Base-by-base conservation (phyloP, 2,329 filamentous ascomycete genomes). In the Ciborinia camelliae region DNA sequence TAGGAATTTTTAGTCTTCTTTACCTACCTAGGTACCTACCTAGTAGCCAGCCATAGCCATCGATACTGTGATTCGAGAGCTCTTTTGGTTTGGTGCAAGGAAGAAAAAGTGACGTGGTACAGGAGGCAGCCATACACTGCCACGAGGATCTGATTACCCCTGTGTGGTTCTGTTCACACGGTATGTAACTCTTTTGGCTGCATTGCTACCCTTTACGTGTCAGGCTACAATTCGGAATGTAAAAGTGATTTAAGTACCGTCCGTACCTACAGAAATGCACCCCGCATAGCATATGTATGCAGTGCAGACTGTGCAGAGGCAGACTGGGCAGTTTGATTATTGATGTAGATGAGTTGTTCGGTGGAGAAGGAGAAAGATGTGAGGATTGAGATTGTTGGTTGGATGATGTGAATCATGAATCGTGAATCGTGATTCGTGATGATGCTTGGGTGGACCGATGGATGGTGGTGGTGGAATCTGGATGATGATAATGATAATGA, bases 201-300 rank as follows among this genome's bases (percentile, higher is more conserved):
- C 30, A 61, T 23, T 20, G 30, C 20, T 58, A 47, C 37, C 39
- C 23, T 58, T 65, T 65, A 65, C 63, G 63, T 65, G 63, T 65
- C 63, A 65, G 58, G n/a, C 50, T 54, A 23, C 37, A 62, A 65
- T 65, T 65, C 63, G 63, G 63, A 65, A 54, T 28, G 41, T 18
- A 32, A 9, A 14, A 18, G 30, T 45, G 51, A 37, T 39, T 2
- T 14, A 10, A 58, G 23, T 18, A 50, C n/a, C 20, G 35, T 47
- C n/a, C 20, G 35, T 47, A n/a, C 26, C n/a, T 47, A 58, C 39
- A 35, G 20, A n/a, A 8, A 63, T 63, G 61, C 51, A 58, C 61
- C 41, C 61, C 61, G 41, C 61, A 63, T 9, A 43, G 62, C 41
- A 51, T 37, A 48, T 61, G 35, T 37, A 48, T 61, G 35, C 58